These are phyloP conservation scores for sweet orange (Citrus sinensis) DNA, from an alignment of 345 rosid genomes.

Conservation along the genomic window DVS_A1.0 CM039169.1:29579001-29579500, in stretches of 20 bases:
- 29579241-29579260: not conserved
- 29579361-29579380: not conserved
- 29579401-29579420: not conserved
- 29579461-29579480: not conserved
- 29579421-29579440: slow-evolving; percentile 5
- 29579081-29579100: slow-evolving; percentile 57
- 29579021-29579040: not conserved
- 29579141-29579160: not conserved
- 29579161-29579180: not conserved
- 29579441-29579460: not conserved
- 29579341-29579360: not conserved
- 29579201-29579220: no score
- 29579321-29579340: not conserved
- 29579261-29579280: not conserved
- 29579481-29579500: slow-evolving; percentile 6
- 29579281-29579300: not conserved
- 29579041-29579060: slow-evolving; percentile 87
- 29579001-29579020: not conserved
- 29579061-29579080: slow-evolving; percentile 64
- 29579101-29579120: slow-evolving; percentile 39
- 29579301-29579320: not conserved
- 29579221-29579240: not conserved
- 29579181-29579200: not conserved
- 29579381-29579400: slow-evolving; percentile 3
- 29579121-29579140: not conserved